Conservation (phyloP, 75 land plant species). For the Selaginella tamariscina region DNA sequence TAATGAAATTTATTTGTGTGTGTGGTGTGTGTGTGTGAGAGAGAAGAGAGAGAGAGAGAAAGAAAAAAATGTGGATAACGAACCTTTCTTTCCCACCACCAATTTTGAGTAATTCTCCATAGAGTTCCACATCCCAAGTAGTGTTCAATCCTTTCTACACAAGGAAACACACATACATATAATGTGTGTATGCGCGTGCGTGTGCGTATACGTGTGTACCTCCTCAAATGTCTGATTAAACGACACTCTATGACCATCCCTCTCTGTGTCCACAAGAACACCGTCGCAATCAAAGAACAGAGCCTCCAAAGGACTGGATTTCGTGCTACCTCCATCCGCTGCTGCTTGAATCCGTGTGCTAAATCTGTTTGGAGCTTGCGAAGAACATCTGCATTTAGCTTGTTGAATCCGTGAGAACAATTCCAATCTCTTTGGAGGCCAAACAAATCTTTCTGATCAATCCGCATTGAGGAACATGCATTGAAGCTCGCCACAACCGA, state of each 20-base stretch:
- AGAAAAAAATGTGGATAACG: background rate
- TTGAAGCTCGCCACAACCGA: too few species aligned
- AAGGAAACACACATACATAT: too few species aligned
- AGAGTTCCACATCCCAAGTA: slow-evolving; percentile 82
- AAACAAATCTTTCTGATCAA: too few species aligned
- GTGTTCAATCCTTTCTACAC: slow-evolving; percentile 63
- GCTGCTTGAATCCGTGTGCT: background rate
- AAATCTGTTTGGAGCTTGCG: background rate
- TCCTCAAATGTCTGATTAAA: slow-evolving; percentile 84
- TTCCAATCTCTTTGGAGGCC: background rate
- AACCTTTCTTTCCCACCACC: slow-evolving; percentile 96
- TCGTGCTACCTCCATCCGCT: too few species aligned
- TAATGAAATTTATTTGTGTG: background rate
- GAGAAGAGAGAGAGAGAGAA: too few species aligned
- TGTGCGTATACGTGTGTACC: slow-evolving; percentile 18
- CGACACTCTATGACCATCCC: slow-evolving; percentile 84
- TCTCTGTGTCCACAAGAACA: slow-evolving; percentile 90
- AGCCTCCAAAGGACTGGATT: slow-evolving; percentile 32
- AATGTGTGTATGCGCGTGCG: too few species aligned
- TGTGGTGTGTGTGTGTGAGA: too few species aligned
- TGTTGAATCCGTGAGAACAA: too few species aligned
- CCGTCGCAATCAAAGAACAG: slow-evolving; percentile 93
- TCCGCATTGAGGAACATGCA: too few species aligned
- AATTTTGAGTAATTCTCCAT: slow-evolving; percentile 88
- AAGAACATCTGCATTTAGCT: background rate